These are phyloP conservation scores for Trichoderma sp. DNA, from an alignment of 2,329 filamentous ascomycete genomes.

Conservation along the genomic window DNA sequence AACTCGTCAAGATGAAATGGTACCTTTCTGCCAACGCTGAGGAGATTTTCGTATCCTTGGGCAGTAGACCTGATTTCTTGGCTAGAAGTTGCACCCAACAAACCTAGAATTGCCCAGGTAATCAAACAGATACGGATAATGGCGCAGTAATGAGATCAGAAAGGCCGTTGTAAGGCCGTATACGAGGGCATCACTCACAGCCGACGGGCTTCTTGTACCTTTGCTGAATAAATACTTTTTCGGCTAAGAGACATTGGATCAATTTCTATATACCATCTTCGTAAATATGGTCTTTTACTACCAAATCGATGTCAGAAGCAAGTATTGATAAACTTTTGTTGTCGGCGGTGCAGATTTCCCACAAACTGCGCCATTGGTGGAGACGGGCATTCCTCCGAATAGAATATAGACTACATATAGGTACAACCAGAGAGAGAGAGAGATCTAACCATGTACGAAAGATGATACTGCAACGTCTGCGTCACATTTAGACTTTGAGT, in stretches of 20 bases:
- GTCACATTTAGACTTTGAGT: not conserved
- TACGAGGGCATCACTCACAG: not conserved
- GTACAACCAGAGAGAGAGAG: not conserved
- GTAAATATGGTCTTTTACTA: not conserved
- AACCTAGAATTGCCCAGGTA: not conserved
- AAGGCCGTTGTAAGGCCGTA: not conserved
- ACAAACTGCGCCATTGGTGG: not conserved
- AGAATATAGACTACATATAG: not conserved
- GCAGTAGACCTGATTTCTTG: not conserved
- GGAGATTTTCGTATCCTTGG: not conserved
- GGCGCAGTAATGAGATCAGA: not conserved
- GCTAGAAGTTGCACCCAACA: not conserved
- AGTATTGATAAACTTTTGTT: not conserved
- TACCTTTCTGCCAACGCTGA: not conserved
- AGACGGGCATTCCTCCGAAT: not conserved
- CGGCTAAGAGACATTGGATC: not conserved
- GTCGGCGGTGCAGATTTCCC: not conserved
- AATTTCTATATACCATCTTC: fast-evolving
- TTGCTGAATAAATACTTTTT: too few relatives aligned
- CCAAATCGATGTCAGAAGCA: not conserved
- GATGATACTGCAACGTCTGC: not conserved
- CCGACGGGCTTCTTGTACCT: too few relatives aligned
- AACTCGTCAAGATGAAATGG: not conserved
- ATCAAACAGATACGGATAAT: not conserved
- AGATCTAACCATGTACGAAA: not conserved